Evolutionary conservation across 768 basidiomycete species (phyloP), one percentile per base, ranked within the genome.

Genomic region (Lactarius sanguifluus): DNA sequence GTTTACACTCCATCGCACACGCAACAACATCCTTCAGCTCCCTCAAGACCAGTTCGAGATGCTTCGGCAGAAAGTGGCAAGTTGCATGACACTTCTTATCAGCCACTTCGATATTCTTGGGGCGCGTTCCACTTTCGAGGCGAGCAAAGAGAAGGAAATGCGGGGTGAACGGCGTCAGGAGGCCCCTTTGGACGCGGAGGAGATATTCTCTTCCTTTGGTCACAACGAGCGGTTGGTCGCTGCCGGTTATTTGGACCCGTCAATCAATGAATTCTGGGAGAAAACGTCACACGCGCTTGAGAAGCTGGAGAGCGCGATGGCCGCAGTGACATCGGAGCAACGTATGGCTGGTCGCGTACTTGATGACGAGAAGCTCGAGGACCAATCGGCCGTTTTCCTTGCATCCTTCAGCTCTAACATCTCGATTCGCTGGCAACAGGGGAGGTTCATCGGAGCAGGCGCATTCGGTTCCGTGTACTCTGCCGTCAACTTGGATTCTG

Each of bases 391-490:
- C 56, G 89, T 95, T 7, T 96, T 95, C 81, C 84, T 99, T 47
- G 97, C 97, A 1, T 94, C 94, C 2, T 94, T 94, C n/a, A 89
- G 88, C 47, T 95, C 94, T 32, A 97, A 96, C 72, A 94, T 98
- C 68, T 92, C 94, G 3, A 89, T 98, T 67, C 87, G 92, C 47
- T 99, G 97, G 97, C 96, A 98, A 75, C 97, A 99, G 78, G 95
- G 96, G 16, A 87, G 91, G 65, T 98, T 98, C 79, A 98, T 99
- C 71, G 97, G 96, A 59, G 89, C 95, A n/a, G 97, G 97, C 18
- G 96, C 97, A 10, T 98, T 97, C 76, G 97, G 97, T 25, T 96
- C 93, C n/a, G 97, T 99, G n/a, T 99, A 98, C 76, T 86, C 94
- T 57, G 97, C 96, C 20, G 91, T 98, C 77, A 98, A 98, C 75